Evolutionary conservation across 148 eudicot genomes (phyloP).

Genomic region (Rhododendron williamsianum): DNA sequence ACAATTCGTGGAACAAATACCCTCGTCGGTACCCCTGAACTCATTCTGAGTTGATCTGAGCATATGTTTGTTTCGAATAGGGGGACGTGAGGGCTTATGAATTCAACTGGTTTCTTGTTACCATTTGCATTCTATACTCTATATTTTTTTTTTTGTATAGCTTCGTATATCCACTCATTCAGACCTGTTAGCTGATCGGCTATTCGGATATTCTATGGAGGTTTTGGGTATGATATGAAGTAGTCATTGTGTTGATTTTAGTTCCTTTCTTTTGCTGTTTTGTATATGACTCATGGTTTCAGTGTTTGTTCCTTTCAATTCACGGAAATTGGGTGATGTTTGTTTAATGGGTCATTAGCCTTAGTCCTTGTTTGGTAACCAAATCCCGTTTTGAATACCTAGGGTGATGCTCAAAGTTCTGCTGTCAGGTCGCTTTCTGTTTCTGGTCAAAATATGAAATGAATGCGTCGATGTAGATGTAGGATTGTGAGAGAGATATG

Average conservation of each 20-base stretch:
- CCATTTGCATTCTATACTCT: background rate
- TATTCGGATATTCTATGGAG: background rate
- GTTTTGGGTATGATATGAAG: background rate
- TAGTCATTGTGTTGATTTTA: background rate
- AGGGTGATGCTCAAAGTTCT: background rate
- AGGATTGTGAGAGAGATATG: background rate
- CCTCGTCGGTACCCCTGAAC: conserved; percentile 36
- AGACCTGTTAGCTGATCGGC: background rate
- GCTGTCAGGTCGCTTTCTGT: background rate
- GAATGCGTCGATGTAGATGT: background rate
- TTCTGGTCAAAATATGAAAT: background rate
- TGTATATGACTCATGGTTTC: background rate
- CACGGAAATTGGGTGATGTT: background rate
- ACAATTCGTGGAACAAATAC: conserved; percentile 40
- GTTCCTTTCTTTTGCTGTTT: background rate
- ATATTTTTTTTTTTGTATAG: background rate
- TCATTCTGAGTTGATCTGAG: background rate
- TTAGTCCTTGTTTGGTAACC: conserved; percentile 1
- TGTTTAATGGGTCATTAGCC: background rate
- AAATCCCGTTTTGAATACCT: background rate
- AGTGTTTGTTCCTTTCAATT: background rate
- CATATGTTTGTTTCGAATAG: background rate
- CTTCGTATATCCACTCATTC: background rate
- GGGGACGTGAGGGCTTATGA: background rate
- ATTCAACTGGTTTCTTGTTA: background rate